Evolutionary conservation across 2,329 filamentous ascomycete genomes (phyloP), one percentile per base, ranked within the genome.

Genomic region (Phyllosticta capitalensis): DNA sequence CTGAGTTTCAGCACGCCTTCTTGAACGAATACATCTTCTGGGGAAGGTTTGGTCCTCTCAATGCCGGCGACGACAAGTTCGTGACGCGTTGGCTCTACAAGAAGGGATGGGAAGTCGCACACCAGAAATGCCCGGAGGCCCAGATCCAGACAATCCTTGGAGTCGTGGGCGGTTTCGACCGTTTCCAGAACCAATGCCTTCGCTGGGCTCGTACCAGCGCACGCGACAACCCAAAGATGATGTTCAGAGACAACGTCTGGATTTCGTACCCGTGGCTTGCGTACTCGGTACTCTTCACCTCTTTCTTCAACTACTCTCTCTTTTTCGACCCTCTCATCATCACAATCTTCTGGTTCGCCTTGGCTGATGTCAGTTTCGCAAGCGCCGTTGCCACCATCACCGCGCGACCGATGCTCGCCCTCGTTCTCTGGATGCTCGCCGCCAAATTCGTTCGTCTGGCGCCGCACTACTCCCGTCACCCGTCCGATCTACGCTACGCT

Each of bases 361-460:
- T 58, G 28, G n/a, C 26, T 28, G 54, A 67, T 61, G 52, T 21
- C 22, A 9, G 17, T 54, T 51, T 60, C 61, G 3, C 50, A 19
- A 6, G 49, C 51, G 53, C 61, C 12, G 58, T 66, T 55, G 38
- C 59, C 21, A 33, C 50, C 12, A 57, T 68, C 22, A 48, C 59
- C 14, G n/a, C 17, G 2, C 52, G 75, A 1, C 19, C 61, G 14
- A 22, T 68, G 0, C 19, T 59, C n/a, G 38, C 61, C 7, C 61
- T 76, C 12, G 62, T 68, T 3, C 2, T 61, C n/a, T 85, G 78
- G 76, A 78, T 85, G 52, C 52, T 83, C 10, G 66, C 71, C n/a
- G 77, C 76, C 38, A 87, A 87, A 74, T 66, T 78, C 19, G 69
- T 84, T 63, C 86, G 86, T 73, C 70, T 83, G 14, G 67, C 79